Evolutionary conservation across 148 eudicot species (phyloP), one percentile per base, ranked within the genome.

Genomic region (Tetragonia tetragonoides): DNA sequence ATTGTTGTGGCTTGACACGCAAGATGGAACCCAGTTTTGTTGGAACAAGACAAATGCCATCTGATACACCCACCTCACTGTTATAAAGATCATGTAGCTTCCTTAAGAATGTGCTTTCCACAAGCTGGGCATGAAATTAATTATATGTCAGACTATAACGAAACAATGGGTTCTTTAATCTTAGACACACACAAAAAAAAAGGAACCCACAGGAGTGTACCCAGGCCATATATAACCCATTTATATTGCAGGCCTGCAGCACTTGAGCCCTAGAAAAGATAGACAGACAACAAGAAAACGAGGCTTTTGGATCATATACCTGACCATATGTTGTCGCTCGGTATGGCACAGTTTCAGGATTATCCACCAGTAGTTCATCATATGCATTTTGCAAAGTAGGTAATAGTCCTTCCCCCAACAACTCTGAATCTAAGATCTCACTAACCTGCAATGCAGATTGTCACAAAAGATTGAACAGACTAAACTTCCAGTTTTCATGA

Each of bases 391-490:
- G 98, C 70, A 94, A 79, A 70, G 98, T 90, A 61, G 97, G 95
- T 81, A 94, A 89, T 15, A 92, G 74, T 80, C 98, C 98, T 86
- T 94, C 98, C 69, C 98, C 98, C 82, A 94, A 78, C 75, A 94
- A 88, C 78, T 94, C 98, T 16, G 98, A 94, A 86, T 94, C 98
- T 54, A 94, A 89, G 76, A 94, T 94, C 88, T 94, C 98, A 82
- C 98, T 94, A 16, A 92, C 94, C 97, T 94, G 80, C 73, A 86
- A 72, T 76, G 37, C 61, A 62, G 56, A 69, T 69, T 65, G 7
- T 40, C 28, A 78, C 57, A 5, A 62, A 60, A n/a, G 38, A 20
- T 71, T 15, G 53, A 24, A 53, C 6, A 20, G 40, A 65, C 69
- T 11, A 24, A 34, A 38, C 5, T 57, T 41, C 61, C 63, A 74